Evolutionary conservation across 106 monocot genomes (phyloP).

Genomic region (Posidonia australis): DNA sequence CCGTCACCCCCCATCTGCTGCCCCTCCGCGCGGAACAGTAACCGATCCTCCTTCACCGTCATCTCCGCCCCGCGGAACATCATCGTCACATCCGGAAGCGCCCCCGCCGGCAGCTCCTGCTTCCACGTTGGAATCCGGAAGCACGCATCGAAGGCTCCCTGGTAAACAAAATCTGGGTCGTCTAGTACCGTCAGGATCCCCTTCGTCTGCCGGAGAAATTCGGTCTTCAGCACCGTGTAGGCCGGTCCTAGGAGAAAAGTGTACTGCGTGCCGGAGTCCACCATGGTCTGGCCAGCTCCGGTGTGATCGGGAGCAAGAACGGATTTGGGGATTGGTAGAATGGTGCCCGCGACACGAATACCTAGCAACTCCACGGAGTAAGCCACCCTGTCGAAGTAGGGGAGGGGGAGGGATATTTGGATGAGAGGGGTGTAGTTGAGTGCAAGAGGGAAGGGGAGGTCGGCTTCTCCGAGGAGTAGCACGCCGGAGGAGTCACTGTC

Average conservation of each 20-base stretch:
- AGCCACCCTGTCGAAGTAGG: constrained; percentile 91
- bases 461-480: constrained; percentile 46
- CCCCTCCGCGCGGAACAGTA: constrained; percentile 53
- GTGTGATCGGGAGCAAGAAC: constrained; percentile 86
- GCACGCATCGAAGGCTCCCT: constrained; percentile 84
- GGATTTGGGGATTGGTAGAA: constrained; percentile 63
- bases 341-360: constrained; percentile 42
- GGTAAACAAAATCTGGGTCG: constrained; percentile 70
- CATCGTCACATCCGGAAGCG: constrained; percentile 46
- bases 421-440: constrained; percentile 82
- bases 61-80: constrained; percentile 64
- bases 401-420: constrained; percentile 57
- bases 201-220: constrained; percentile 50
- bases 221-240: constrained; percentile 44
- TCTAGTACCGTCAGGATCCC: constrained; percentile 27
- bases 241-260: constrained; percentile 79
- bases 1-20: constrained; percentile 31
- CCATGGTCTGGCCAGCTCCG: constrained; percentile 92
- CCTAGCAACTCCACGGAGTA: constrained; percentile 81
- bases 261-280: constrained; percentile 90
- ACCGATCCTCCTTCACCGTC: constrained; percentile 41
- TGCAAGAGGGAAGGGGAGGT: constrained; percentile 26
- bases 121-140: constrained; percentile 21
- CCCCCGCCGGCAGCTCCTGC: background rate
- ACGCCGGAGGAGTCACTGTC: constrained; percentile 44